Base-by-base conservation (phyloP, 1,284 basidiomycete species). In the Boletus semigastroideus region DNA sequence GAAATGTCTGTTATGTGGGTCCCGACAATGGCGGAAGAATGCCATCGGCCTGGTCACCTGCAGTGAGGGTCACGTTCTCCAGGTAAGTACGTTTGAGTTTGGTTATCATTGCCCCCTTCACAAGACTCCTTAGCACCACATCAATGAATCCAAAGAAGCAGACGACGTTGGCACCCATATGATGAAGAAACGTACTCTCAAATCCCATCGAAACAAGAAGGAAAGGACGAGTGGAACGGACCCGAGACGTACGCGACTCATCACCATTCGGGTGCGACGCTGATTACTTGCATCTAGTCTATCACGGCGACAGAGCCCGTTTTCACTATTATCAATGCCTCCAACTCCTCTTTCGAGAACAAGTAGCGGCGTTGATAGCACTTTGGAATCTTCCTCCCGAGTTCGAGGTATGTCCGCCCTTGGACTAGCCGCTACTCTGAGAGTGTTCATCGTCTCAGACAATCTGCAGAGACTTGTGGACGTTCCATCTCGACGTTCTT, bases 391-490 rank as follows among this genome's bases (percentile, higher is more conserved):
- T 95, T 8, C 91, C 92, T 8, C 68, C 78, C 0, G 86, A 89
- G 54, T 89, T 90, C 56, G 92, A 94, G 80, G 92, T 91, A 48
- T 46, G 76, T 65, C 27, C 22, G 17, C 20, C 43, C 36, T 39
- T 19, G 30, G 4, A 10, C 51, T 49, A 31, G 33, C 27, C 36
- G n/a, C 25, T 41, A 47, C 45, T 22, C 34, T 54, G 28, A 14
- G 50, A 19, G 39, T 48, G 9, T 54, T 39, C 30, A 56, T 40
- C n/a, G 28, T 19, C 30, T 30, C 52, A 94, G 92, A 72, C 79
- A 30, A 73, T 92, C 41, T 92, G 90, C 59, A 79, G 86, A 56
- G 92, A 95, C 61, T 60, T 92, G 25, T 94, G 93, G 92, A 77
- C 83, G 1, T 74, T 93, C 19, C 81, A 93, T 68, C 74, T 95